These are phyloP conservation scores for Fusarium austroafricanum DNA, from an alignment of 2,329 filamentous ascomycete species.

Conservation along the genomic window DNA sequence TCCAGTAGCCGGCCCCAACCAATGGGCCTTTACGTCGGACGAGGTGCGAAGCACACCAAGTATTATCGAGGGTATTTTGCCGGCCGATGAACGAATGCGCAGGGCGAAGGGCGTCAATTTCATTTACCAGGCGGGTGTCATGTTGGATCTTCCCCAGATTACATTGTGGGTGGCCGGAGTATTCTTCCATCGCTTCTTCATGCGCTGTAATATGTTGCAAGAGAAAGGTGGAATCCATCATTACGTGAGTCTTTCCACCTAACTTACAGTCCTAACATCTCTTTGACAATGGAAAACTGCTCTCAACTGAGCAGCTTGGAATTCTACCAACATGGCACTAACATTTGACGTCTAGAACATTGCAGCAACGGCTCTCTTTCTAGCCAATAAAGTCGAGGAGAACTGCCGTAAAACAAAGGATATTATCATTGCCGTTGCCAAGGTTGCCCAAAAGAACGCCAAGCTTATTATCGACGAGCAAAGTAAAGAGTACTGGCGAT, in stretches of 20 bases:
- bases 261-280: not conserved
- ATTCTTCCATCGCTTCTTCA: conserved; percentile 96
- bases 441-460: conserved; percentile 93
- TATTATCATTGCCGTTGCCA: conserved; percentile 91
- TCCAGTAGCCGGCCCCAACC: conserved; percentile 59
- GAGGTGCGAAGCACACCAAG: conserved; percentile 88
- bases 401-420: conserved; percentile 97
- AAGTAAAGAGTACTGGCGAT: conserved; percentile 98
- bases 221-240: conserved; percentile 85
- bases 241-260: conserved; percentile 70
- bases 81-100: conserved; percentile 80
- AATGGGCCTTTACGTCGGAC: conserved; percentile 91
- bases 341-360: conserved; percentile 68
- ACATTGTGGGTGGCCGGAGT: conserved; percentile 92
- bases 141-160: conserved; percentile 90
- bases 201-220: conserved; percentile 85
- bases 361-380: conserved; percentile 89
- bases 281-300: not conserved
- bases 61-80: conserved; percentile 81
- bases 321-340: conserved; percentile 15
- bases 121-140: conserved; percentile 91
- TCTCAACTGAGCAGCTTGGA: not conserved
- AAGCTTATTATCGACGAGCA: conserved; percentile 94
- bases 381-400: conserved; percentile 97
- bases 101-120: conserved; percentile 96